Percentiles rank a stretch among this genome's conserved stretches.
These are phyloP conservation scores for Stemphylium lycopersici DNA, from an alignment of 2,329 filamentous ascomycete species.

Conservation along the genomic window DNA sequence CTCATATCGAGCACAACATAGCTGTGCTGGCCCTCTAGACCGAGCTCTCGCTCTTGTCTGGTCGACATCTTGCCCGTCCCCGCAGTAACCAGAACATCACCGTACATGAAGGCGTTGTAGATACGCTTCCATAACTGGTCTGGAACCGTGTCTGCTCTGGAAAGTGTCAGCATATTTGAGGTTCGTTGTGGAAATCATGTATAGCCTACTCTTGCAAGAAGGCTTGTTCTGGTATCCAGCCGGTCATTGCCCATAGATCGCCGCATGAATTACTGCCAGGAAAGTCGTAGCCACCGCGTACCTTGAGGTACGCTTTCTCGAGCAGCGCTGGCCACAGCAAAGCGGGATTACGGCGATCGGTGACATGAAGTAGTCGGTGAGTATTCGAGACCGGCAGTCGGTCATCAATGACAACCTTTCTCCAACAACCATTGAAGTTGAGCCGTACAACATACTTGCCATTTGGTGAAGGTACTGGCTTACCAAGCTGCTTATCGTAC, in stretches of 20 bases:
- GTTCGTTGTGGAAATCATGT: not conserved
- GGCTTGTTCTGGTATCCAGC: conserved; percentile 96
- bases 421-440: conserved; percentile 93
- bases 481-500: conserved; percentile 62
- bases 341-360: conserved; percentile 81
- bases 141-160: conserved; percentile 76
- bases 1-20: conserved; percentile 87
- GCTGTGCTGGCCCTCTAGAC: conserved; percentile 88
- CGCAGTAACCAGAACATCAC: conserved; percentile 85
- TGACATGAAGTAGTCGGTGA: conserved; percentile 79
- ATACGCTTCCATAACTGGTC: conserved; percentile 80
- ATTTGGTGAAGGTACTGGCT: conserved; percentile 71
- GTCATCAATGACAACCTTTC: conserved; percentile 88
- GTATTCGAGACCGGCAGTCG: conserved; percentile 79
- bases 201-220: conserved; percentile 74
- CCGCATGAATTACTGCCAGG: conserved; percentile 97
- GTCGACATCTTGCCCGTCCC: conserved; percentile 83
- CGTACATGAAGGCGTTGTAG: conserved; percentile 73
- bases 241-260: conserved; percentile 88
- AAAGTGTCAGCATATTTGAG: conserved; percentile 12
- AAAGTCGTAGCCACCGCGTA: conserved; percentile 95
- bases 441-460: conserved; percentile 93
- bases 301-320: conserved; percentile 96
- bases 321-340: conserved; percentile 90
- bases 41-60: conserved; percentile 78